phyloP scores from a whole-genome alignment of 176 grass and related monocot genomes.

The Saccharum spontaneum region DNA sequence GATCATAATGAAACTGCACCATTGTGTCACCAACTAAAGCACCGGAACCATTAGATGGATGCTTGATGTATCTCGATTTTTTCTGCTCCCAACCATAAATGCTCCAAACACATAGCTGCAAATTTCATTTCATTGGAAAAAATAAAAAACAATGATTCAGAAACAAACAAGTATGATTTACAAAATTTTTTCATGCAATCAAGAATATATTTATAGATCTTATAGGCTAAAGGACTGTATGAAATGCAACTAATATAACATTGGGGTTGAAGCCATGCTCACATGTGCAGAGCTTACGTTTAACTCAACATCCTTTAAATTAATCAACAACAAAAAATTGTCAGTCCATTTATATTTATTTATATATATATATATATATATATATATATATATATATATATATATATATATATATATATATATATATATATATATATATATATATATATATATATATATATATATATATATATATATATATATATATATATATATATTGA shows the following conservation, averaged over 20 bases:
- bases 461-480: too few relatives aligned
- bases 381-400: too few relatives aligned
- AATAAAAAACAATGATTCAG: background rate
- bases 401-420: too few relatives aligned
- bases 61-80: conserved; percentile 43
- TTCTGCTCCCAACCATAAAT: conserved; percentile 55
- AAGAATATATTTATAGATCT: too few relatives aligned
- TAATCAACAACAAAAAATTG: background rate
- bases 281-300: background rate
- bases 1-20: conserved; percentile 65
- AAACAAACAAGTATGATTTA: background rate
- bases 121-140: background rate
- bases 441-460: too few relatives aligned
- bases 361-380: too few relatives aligned
- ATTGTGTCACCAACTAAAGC: conserved; percentile 51
- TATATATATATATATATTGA: background rate
- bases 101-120: conserved; percentile 61
- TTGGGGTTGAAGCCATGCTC: too few relatives aligned
- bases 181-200: too few relatives aligned
- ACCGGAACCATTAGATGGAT: conserved; percentile 26
- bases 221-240: too few relatives aligned
- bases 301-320: background rate
- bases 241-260: too few relatives aligned
- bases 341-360: too few relatives aligned
- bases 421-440: too few relatives aligned